Base-by-base conservation (phyloP, 441 rosid species). In the Populus hybrid region DNA sequence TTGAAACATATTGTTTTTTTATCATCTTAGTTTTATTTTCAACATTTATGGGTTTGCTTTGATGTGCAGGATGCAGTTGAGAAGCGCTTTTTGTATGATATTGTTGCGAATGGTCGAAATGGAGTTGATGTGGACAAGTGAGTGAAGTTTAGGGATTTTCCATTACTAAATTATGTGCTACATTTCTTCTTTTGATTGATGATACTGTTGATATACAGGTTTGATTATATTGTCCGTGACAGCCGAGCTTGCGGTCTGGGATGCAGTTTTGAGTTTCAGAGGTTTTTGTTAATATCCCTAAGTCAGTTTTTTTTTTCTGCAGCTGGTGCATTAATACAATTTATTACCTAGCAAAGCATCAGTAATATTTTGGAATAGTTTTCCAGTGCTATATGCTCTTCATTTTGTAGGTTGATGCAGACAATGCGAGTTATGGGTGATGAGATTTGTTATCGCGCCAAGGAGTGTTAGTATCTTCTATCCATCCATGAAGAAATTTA, bases 51-150 rank as follows among this genome's bases (percentile, higher is more conserved):
- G 9, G 57, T 16, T 57, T 73, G 23, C 64, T 24, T 75, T 40
- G 30, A 73, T 71, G 35, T 86, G 77, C 75, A 94, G 97, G 83
- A 81, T 73, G 74, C 82, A 34, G 81, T 61, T 67, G 97, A 89
- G 84, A 95, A 93, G 80, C 89, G 80, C 46, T 92, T 91, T 88
- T 84, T 95, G 83, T 92, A 92, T 87, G 99, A 95, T 79, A 91
- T 95, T 84, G 99, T 95, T 80, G 98, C 99, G 77, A 95, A 95
- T 86, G 99, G 99, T 78, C 90, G 94, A 79, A 95, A 92, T 84
- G 98, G 99, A 81, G 89, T 95, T 67, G 99, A 95, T 40, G 99
- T 95, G 72, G 99, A 95, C 89, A 95, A 95, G 89, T 83, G 42
- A 78, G 85, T 46, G 57, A 46, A 46, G 23, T 70, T 79, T 75